Percentiles rank a stretch among this genome's conserved stretches.
phyloP scores from a whole-genome alignment of 2,329 filamentous ascomycete genomes.

The Lasiodiplodia sp. region DNA sequence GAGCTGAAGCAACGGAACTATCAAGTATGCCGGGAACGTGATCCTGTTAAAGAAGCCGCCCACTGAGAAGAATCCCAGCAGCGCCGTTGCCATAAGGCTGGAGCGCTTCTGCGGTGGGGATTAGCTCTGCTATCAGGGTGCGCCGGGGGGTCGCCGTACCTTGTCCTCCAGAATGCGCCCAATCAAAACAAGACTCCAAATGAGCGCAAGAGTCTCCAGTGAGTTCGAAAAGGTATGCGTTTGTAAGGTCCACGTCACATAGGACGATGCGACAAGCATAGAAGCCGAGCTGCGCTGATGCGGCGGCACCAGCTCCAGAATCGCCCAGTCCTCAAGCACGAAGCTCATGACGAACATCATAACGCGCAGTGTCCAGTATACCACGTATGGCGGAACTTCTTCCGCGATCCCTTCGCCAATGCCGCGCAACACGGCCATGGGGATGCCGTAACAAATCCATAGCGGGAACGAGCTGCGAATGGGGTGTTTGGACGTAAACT shows the following conservation, averaged over 20 bases:
- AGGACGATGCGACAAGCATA: slow-evolving; percentile 92
- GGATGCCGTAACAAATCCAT: slow-evolving; percentile 93
- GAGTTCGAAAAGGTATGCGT: slow-evolving; percentile 99
- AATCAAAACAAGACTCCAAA: slow-evolving; percentile 93
- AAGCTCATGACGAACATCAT: slow-evolving; percentile 97
- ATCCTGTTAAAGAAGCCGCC: slow-evolving; percentile 96
- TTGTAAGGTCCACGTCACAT: slow-evolving; percentile 98
- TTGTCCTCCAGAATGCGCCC: slow-evolving; percentile 82
- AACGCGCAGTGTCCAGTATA: slow-evolving; percentile 87
- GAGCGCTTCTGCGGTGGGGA: slow-evolving; percentile 70
- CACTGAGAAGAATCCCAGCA: slow-evolving; percentile 81
- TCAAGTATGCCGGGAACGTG: slow-evolving; percentile 91
- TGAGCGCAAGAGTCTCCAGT: slow-evolving; percentile 88
- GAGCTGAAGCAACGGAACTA: slow-evolving; percentile 83
- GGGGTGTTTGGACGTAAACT: slow-evolving; percentile 86
- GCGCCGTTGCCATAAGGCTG: slow-evolving; percentile 75
- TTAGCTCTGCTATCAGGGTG: slow-evolving; percentile 39
- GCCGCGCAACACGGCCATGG: slow-evolving; percentile 92
- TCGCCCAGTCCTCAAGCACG: slow-evolving; percentile 96
- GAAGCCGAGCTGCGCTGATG: slow-evolving; percentile 67
- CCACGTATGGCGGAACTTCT: slow-evolving; percentile 79
- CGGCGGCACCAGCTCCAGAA: slow-evolving; percentile 85
- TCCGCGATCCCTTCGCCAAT: slow-evolving; percentile 87
- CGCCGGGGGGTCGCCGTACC: slow-evolving; percentile 58
- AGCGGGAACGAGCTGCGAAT: slow-evolving; percentile 96